A percentile compares a stretch with the other conserved stretches of the same genome.
phyloP scores from a whole-genome alignment of 106 monocot species.

The Allium fistulosum region DNA sequence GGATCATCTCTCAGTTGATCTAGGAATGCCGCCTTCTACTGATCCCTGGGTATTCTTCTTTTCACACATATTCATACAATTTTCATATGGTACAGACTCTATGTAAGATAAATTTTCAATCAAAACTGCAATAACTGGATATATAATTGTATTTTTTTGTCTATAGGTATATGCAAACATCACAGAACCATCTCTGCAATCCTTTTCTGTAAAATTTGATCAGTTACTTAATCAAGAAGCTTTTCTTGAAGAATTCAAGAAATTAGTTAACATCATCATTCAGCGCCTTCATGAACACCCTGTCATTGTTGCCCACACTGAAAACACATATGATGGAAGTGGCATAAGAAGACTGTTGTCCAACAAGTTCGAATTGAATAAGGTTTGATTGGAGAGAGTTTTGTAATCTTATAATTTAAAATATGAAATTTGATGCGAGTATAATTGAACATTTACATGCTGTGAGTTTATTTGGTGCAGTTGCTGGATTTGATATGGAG shows the following conservation, averaged over 20 bases:
- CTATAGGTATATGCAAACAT: conserved; percentile 56
- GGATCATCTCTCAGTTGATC: conserved; percentile 51
- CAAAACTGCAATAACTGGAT: too few species aligned
- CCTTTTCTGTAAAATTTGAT: conserved; percentile 27
- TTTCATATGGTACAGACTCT: not conserved
- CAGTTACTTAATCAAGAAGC: conserved; percentile 41
- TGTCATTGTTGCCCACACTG: conserved; percentile 83
- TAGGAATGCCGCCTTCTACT: conserved; percentile 80
- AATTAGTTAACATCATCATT: conserved; percentile 29
- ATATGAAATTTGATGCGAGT: not conserved
- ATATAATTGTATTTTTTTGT: not conserved
- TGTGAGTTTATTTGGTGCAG: conserved; percentile 5
- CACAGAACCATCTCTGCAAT: conserved; percentile 47
- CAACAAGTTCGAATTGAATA: conserved; percentile 66
- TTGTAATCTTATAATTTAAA: not conserved
- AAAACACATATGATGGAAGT: conserved; percentile 70
- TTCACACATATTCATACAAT: not conserved
- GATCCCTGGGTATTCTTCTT: conserved; percentile 64
- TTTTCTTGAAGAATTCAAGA: conserved; percentile 61
- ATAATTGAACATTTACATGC: not conserved
- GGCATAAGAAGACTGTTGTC: conserved; percentile 57
- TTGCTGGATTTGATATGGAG: conserved; percentile 50
- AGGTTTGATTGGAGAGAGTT: conserved; percentile 32
- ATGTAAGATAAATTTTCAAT: not conserved
- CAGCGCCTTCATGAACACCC: conserved; percentile 55